These are phyloP conservation scores for Podila clonocystis DNA, from an alignment of 192 early-diverging fungal species.

Conservation along the genomic window DNA sequence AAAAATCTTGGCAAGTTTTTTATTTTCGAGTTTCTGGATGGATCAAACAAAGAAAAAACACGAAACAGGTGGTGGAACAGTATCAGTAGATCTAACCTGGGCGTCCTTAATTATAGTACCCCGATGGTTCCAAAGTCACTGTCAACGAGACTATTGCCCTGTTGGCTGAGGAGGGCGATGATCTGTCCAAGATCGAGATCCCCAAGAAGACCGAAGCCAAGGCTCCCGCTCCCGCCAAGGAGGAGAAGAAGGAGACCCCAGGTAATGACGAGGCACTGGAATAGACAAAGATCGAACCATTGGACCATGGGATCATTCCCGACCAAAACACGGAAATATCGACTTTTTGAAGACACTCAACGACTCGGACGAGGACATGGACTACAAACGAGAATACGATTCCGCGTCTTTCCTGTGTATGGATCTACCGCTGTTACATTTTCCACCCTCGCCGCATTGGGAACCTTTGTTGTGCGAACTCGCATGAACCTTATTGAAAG, in stretches of 20 bases:
- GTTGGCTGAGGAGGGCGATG: constrained; percentile 90
- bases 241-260: constrained; percentile 45
- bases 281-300: background rate
- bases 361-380: too few relatives aligned
- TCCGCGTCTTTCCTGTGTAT: too few relatives aligned
- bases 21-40: background rate
- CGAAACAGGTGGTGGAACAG: background rate
- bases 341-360: too few relatives aligned
- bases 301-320: background rate
- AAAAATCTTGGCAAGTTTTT: constrained; percentile 79
- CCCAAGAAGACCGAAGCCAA: constrained; percentile 51
- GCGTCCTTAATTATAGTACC: constrained; percentile 29
- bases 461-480: too few relatives aligned
- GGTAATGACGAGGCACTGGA: constrained; percentile 11
- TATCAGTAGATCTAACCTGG: background rate
- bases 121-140: constrained; percentile 75
- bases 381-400: too few relatives aligned
- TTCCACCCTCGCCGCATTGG: too few relatives aligned
- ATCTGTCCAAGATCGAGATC: constrained; percentile 79
- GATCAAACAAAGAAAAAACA: background rate
- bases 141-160: constrained; percentile 86
- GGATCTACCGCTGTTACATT: too few relatives aligned
- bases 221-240: constrained; percentile 32
- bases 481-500: too few relatives aligned
- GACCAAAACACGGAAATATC: too few relatives aligned